phyloP scores from a whole-genome alignment of 2,329 filamentous ascomycete genomes.

The Apiospora saccharicola region DNA sequence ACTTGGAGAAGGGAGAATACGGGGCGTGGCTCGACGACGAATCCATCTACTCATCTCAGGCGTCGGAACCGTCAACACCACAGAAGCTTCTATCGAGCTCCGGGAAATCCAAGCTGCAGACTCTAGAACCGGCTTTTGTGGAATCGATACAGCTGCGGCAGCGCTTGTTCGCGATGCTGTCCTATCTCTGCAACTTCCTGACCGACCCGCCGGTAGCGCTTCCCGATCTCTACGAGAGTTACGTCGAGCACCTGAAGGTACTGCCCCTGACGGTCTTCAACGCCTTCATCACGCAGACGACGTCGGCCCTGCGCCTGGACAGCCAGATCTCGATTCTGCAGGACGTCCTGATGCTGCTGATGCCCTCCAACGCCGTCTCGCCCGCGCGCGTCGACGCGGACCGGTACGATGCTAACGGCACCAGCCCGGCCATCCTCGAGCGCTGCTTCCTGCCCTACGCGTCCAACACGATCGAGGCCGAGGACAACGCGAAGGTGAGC shows the following conservation, averaged over 20 bases:
- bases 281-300: constrained; percentile 56
- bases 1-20: constrained; percentile 66
- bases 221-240: constrained; percentile 65
- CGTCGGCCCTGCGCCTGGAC: constrained; percentile 44
- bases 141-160: constrained; percentile 69
- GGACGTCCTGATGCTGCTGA: constrained; percentile 52
- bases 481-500: constrained; percentile 78
- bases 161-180: constrained; percentile 67
- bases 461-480: constrained; percentile 64
- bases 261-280: constrained; percentile 65
- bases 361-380: constrained; percentile 52
- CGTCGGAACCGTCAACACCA: constrained; percentile 55
- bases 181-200: constrained; percentile 56
- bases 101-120: constrained; percentile 42
- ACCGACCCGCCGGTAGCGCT: constrained; percentile 49
- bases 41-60: constrained; percentile 51
- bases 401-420: constrained; percentile 45
- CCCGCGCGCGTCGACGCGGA: constrained; percentile 50
- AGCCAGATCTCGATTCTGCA: constrained; percentile 55
- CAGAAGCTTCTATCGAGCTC: constrained; percentile 41
- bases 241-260: constrained; percentile 63
- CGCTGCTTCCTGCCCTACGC: constrained; percentile 71
- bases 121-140: constrained; percentile 49
- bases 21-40: constrained; percentile 69
- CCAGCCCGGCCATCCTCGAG: constrained; percentile 57